Evolutionary conservation across 2,329 filamentous ascomycete genomes (phyloP), one percentile per base, ranked within the genome.

Genomic region (Hirsutella rhossiliensis): DNA sequence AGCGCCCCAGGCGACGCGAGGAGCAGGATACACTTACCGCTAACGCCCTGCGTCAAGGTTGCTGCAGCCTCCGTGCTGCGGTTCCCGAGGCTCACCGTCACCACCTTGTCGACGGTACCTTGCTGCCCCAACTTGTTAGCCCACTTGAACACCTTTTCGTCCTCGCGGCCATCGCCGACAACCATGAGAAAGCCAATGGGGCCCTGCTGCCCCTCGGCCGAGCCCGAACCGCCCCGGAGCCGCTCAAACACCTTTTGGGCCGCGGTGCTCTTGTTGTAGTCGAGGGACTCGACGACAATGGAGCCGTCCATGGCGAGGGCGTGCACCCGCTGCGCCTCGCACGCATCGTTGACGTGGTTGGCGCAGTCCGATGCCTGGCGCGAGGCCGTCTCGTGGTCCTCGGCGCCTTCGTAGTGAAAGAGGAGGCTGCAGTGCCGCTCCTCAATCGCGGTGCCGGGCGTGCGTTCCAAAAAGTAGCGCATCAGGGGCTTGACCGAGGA

Each of bases 71-170:
- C 84, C 0, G 90, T 96, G 63, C 89, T 96, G 49, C 88, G 77
- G 56, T 76, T 85, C 42, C 89, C 88, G 31, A 97, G 69, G 50
- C 86, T 94, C 19, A 95, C 88, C 2, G 89, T 95, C 48, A 84
- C 80, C 4, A 92, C 85, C 44, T 87, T 73, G 41, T 79, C 65
- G 38, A 88, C 72, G 3, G 66, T 65, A 17, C 74, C 72, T 9
- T 73, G 65, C 3, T 74, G 71, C 19, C 72, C 72, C 11, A 95
- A 67, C 41, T 78, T 72, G 64, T 96, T 95, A 17, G 90, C 92
- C 90, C 92, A 97, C 49, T 82, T 82, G 67, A 95, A 97, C 18
- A 95, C 84, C 53, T 87, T 84, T 59, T 97, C 90, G 52, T 97
- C 92, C 53, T 96, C 90, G 29, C 90, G 81, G 37, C 89, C 87